phyloP scores from a whole-genome alignment of 176 grass and related monocot species.

The Triticum urartu region DNA sequence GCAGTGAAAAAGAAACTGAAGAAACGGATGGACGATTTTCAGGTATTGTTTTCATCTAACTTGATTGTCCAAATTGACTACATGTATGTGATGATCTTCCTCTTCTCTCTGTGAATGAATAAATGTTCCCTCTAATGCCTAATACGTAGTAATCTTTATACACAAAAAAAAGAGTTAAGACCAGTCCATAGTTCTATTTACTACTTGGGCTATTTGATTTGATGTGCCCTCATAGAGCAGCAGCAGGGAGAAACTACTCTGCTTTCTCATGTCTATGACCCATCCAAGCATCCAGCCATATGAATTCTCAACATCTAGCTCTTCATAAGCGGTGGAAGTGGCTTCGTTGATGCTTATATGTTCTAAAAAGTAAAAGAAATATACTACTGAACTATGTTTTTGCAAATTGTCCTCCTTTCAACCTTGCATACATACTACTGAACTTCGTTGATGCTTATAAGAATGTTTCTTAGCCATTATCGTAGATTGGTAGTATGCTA shows the following conservation, averaged over 20 bases:
- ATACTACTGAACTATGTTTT: background rate
- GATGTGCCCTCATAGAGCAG: conserved; percentile 4
- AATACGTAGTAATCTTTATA: too few relatives aligned
- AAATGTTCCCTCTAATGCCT: too few relatives aligned
- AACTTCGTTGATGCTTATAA: background rate
- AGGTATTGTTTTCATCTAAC: conserved; percentile 50
- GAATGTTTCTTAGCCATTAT: conserved; percentile 8
- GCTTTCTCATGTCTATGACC: background rate
- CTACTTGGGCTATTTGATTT: conserved; percentile 2
- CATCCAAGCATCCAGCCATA: background rate
- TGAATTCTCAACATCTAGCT: background rate
- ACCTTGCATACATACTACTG: background rate
- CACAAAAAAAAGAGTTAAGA: background rate
- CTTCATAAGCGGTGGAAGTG: background rate
- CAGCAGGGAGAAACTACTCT: background rate
- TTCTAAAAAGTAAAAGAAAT: background rate
- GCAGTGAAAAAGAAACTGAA: conserved; percentile 93
- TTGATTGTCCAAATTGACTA: conserved; percentile 6
- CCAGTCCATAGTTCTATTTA: background rate
- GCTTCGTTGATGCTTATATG: background rate
- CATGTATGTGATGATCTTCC: conserved; percentile 8
- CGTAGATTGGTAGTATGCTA: background rate
- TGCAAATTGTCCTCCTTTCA: background rate
- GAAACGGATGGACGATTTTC: conserved; percentile 88
- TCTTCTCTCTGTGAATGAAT: background rate